These are phyloP conservation scores for Phytophthora pistaciae DNA, from an alignment of 352 stramenopile species.

Conservation along the genomic window DNA sequence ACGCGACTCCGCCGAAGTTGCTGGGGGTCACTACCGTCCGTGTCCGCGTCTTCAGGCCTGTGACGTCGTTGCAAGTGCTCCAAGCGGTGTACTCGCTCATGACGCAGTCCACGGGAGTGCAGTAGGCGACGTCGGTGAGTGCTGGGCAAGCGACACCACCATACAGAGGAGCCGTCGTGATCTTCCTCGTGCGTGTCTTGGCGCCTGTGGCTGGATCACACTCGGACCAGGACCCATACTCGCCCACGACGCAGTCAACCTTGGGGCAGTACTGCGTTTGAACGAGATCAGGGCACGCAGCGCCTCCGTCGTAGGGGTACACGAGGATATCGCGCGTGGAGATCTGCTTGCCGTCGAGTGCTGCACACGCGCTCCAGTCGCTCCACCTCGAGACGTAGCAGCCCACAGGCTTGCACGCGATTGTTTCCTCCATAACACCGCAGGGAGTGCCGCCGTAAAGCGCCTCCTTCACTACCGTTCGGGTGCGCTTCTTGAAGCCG, in stretches of 20 bases:
- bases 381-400: slow-evolving; percentile 62
- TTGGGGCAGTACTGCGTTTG: slow-evolving; percentile 54
- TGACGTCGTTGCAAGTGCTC: slow-evolving; percentile 48
- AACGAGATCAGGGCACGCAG: slow-evolving; percentile 40
- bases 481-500: slow-evolving; percentile 45
- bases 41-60: slow-evolving; percentile 35
- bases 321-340: slow-evolving; percentile 50
- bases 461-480: slow-evolving; percentile 23
- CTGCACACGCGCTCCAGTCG: slow-evolving; percentile 42
- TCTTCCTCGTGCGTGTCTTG: slow-evolving; percentile 41
- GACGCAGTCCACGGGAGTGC: slow-evolving; percentile 46
- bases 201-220: slow-evolving; percentile 49
- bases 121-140: slow-evolving; percentile 44
- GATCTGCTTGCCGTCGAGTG: slow-evolving; percentile 43
- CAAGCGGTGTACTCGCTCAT: slow-evolving; percentile 48
- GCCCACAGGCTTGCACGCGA: slow-evolving; percentile 64
- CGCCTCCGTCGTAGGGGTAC: slow-evolving; percentile 43
- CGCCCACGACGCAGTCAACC: slow-evolving; percentile 52
- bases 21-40: slow-evolving; percentile 31
- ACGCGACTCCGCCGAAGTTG: slow-evolving; percentile 39
- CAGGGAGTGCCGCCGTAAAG: slow-evolving; percentile 51
- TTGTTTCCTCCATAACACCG: slow-evolving; percentile 38
- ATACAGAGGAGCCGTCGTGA: slow-evolving; percentile 42
- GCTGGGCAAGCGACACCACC: slow-evolving; percentile 36
- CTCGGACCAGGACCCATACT: slow-evolving; percentile 41